A percentile compares a stretch with the other conserved stretches of the same genome.
phyloP scores from a whole-genome alignment of 441 rosid species.

The Euphorbia celastroides region DNA sequence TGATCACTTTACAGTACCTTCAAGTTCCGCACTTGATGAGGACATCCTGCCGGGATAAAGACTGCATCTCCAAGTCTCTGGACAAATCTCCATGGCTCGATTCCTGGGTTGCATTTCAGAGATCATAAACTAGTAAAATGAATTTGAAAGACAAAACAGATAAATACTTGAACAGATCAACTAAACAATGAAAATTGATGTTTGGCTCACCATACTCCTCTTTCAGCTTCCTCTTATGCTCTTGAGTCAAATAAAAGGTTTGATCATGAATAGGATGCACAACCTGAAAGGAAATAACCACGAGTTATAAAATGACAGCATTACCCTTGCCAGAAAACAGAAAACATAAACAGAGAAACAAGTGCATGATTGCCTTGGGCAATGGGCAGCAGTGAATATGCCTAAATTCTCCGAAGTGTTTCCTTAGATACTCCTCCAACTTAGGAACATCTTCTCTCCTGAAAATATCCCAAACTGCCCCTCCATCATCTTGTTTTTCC shows the following conservation, averaged over 20 bases:
- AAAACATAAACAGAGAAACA: no score
- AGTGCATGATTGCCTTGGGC: no score
- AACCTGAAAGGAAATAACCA: no score
- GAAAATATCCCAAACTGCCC: constrained; percentile 95
- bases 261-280: constrained; percentile 82
- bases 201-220: constrained; percentile 68
- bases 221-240: constrained; percentile 63
- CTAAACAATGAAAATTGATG: constrained; percentile 14
- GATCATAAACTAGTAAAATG: no score
- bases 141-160: no score
- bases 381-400: constrained; percentile 70
- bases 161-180: no score
- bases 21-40: constrained; percentile 92
- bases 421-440: constrained; percentile 62
- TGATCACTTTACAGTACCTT: no score
- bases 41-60: constrained; percentile 86
- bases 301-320: no score
- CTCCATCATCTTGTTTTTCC: constrained; percentile 25
- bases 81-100: constrained; percentile 85
- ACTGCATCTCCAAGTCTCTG: constrained; percentile 90
- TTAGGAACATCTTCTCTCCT: constrained; percentile 80
- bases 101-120: no score
- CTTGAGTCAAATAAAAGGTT: constrained; percentile 46
- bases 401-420: constrained; percentile 66
- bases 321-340: no score